Evolutionary conservation across 2,329 filamentous ascomycete genomes (phyloP).

Genomic region (Ophiocordyceps unilateralis): DNA sequence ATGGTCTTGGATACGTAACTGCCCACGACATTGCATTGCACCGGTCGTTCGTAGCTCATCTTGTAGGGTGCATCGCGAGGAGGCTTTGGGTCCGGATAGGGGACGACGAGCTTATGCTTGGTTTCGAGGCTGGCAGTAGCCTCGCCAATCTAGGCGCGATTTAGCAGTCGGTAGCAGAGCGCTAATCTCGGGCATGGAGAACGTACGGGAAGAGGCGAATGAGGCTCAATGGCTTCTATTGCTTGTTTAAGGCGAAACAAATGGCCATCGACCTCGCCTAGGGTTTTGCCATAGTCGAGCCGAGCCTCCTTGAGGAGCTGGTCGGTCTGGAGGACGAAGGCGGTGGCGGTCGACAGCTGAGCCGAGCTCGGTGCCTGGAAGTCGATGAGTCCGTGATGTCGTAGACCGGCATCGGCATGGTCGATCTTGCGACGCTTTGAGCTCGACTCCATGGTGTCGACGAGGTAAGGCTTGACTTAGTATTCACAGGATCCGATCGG

Average conservation of each 20-base stretch:
- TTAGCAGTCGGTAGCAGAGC: constrained; percentile 3
- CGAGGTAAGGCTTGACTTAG: background rate
- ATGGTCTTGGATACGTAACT: constrained; percentile 69
- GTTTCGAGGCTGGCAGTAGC: constrained; percentile 52
- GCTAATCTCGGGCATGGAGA: background rate
- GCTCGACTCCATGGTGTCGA: constrained; percentile 23
- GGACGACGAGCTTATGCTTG: constrained; percentile 51
- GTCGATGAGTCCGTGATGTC: constrained; percentile 19
- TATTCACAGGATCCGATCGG: background rate
- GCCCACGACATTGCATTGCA: constrained; percentile 71
- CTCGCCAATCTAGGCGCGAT: constrained; percentile 38
- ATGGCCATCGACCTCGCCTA: constrained; percentile 29
- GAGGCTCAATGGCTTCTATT: constrained; percentile 32
- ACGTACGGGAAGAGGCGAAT: constrained; percentile 32
- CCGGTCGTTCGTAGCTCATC: constrained; percentile 58
- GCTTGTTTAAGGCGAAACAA: constrained; percentile 33
- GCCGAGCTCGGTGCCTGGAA: constrained; percentile 22
- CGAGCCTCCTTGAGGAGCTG: constrained; percentile 38
- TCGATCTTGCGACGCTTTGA: constrained; percentile 32
- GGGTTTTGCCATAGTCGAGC: constrained; percentile 30
- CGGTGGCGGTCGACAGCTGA: constrained; percentile 28
- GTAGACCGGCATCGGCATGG: constrained; percentile 17
- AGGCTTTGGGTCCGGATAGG: constrained; percentile 71
- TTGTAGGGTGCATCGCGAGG: constrained; percentile 65
- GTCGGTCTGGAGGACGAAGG: constrained; percentile 41